phyloP scores from a whole-genome alignment of 345 rosid genomes.

The Heritiera littoralis region DNA sequence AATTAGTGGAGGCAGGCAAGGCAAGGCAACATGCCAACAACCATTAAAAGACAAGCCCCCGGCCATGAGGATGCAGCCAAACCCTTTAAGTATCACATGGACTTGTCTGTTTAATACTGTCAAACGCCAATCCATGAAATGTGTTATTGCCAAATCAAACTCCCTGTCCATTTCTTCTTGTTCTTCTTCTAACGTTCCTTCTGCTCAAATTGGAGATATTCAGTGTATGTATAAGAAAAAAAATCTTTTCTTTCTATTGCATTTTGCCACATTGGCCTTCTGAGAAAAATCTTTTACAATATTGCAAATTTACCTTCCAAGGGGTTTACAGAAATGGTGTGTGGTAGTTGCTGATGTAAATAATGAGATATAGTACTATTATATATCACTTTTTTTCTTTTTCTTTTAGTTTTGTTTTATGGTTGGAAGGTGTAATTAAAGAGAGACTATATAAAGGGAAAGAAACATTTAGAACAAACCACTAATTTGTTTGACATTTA shows the following conservation, averaged over 20 bases:
- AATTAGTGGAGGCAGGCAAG: not conserved
- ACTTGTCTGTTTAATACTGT: conserved; percentile 17
- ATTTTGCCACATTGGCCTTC: not conserved
- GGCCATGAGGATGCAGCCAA: not conserved
- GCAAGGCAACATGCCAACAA: not conserved
- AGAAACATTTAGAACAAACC: not conserved
- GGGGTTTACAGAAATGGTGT: not conserved
- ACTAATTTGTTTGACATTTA: not conserved
- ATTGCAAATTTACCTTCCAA: too few relatives aligned
- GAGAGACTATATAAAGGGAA: not conserved
- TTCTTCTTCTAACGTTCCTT: not conserved
- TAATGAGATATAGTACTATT: too few relatives aligned
- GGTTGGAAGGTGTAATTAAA: too few relatives aligned
- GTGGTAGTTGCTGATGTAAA: not conserved
- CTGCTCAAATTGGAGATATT: too few relatives aligned
- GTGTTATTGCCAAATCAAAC: conserved; percentile 4
- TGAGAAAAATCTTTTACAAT: too few relatives aligned
- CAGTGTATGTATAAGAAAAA: too few relatives aligned
- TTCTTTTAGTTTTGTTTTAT: not conserved
- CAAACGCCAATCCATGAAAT: not conserved
- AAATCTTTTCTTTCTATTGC: not conserved
- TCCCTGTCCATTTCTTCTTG: not conserved
- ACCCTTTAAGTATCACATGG: conserved; percentile 21
- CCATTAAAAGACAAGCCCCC: conserved; percentile 27
- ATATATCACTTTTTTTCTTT: not conserved